Base-by-base conservation (phyloP, 2,329 filamentous ascomycete genomes). In the Aspergillus tanneri region DNA sequence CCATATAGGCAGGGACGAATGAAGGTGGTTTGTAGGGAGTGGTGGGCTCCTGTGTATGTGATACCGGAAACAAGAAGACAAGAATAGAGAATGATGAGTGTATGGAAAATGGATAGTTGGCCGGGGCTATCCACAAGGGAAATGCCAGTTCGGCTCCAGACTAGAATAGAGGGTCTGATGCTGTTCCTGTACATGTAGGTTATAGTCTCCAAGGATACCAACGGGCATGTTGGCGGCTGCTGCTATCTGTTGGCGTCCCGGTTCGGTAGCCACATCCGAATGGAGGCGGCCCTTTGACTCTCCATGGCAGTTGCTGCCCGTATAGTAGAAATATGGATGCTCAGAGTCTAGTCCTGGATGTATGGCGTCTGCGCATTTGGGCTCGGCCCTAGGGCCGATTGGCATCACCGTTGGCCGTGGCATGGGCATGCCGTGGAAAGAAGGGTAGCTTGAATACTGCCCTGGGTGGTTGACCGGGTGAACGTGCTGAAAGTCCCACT, bases 401-500 rank as follows among this genome's bases (percentile, higher is more conserved):
- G 53, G 43, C 5, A 46, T 53, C 24, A 65, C 35, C 2, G 53
- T 47, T 3, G 57, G 46, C 10, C 56, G 57, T 2, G 54, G 49
- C 27, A 64, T 24, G 21, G 58, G 45, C 34, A 64, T 49, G 4
- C 55, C 56, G 5, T 59, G 55, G 34, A 57, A 64, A 2, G 57
- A 59, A 1, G 53, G 34, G 25, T 60, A 67, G 39, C 35, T 51
- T 21, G 60, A 40, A 43, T 60, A 63, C 18, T 50, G 50, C 5
- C 53, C 50, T 6, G 49, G 22, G n/a, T 49, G 49, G 16, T 34
- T 34, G 14, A 44, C 23, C 9, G 55, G 44, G 1, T 57, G 58
- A 2, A 59, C 41, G 10, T 57, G 47, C 16, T 58, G 62, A 38
- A 63, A 49, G 49, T 64, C 57, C 65, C 65, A 67, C 43, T 61